Evolutionary conservation across 2,329 filamentous ascomycete species (phyloP).

Genomic region (Zymoseptoria passerinii): DNA sequence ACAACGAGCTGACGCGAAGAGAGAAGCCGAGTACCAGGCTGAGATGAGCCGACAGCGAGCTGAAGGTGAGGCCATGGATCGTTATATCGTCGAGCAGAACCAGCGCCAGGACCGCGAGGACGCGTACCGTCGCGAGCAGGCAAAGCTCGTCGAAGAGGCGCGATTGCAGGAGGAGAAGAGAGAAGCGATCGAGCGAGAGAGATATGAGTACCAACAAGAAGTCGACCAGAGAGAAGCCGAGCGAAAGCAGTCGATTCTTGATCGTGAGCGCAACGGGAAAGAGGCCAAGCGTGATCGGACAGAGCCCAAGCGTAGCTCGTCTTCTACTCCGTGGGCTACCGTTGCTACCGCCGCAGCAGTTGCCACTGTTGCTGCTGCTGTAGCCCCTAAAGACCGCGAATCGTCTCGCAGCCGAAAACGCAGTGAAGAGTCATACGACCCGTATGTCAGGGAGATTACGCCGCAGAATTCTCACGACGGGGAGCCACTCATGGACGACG

Average conservation of each 20-base stretch:
- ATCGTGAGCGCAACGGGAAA: neutral
- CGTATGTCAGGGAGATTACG: conserved; percentile 15
- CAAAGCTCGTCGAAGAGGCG: conserved; percentile 14
- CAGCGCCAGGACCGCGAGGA: conserved; percentile 22
- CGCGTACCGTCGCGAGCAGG: conserved; percentile 23
- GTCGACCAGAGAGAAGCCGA: conserved; percentile 8
- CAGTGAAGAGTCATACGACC: conserved; percentile 7
- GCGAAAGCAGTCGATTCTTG: neutral
- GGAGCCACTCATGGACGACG: conserved; percentile 36
- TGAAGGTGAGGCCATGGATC: neutral
- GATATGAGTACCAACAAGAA: conserved; percentile 3
- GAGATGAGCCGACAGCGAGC: conserved; percentile 8
- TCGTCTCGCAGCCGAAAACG: conserved; percentile 1
- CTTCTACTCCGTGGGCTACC: conserved; percentile 22
- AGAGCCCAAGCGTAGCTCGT: conserved; percentile 3
- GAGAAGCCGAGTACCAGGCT: conserved; percentile 16
- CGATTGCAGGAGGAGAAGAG: conserved; percentile 14
- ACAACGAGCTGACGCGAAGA: conserved; percentile 9
- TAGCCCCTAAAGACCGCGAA: conserved; percentile 9
- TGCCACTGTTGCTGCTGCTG: conserved; percentile 24
- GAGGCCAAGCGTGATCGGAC: neutral
- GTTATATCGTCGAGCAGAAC: conserved; percentile 6
- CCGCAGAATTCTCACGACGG: conserved; percentile 29
- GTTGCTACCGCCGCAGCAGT: conserved; percentile 29
- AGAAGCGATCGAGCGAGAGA: conserved; percentile 3